These are phyloP conservation scores for Leptomonas pyrrhocoris DNA, from an alignment of 208 protist species.

Conservation along the genomic window DNA sequence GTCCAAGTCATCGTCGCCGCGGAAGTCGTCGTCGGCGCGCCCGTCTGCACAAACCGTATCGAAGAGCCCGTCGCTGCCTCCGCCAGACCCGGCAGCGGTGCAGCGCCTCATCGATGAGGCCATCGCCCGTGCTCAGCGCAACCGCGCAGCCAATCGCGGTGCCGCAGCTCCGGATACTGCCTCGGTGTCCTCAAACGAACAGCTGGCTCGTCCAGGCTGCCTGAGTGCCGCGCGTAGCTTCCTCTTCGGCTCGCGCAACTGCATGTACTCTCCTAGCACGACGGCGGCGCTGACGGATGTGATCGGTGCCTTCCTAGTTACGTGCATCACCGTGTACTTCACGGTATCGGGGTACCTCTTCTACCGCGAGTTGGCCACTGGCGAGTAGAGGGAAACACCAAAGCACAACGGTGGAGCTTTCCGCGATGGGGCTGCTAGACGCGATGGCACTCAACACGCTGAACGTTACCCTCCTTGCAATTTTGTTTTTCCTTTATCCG, in stretches of 20 bases:
- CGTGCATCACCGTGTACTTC: slow-evolving; percentile 79
- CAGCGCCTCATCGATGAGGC: slow-evolving; percentile 79
- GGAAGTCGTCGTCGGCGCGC: slow-evolving; percentile 17
- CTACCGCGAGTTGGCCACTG: slow-evolving; percentile 64
- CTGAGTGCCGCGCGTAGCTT: background rate
- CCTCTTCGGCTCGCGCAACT: slow-evolving; percentile 12
- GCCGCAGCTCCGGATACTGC: background rate
- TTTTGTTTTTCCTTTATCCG: slow-evolving; percentile 4
- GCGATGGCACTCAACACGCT: background rate
- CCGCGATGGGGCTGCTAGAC: too few species aligned
- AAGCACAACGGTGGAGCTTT: too few species aligned
- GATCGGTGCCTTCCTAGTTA: slow-evolving; percentile 64
- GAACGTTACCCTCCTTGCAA: slow-evolving; percentile 1
- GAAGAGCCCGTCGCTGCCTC: slow-evolving; percentile 35
- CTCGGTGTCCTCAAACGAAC: background rate
- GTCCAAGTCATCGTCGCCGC: slow-evolving; percentile 18
- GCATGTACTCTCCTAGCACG: slow-evolving; percentile 50
- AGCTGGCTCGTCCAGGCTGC: background rate
- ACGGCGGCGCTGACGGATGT: slow-evolving; percentile 67
- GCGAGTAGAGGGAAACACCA: background rate
- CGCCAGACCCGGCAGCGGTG: slow-evolving; percentile 60
- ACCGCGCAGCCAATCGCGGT: slow-evolving; percentile 11
- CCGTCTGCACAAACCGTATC: slow-evolving; percentile 11
- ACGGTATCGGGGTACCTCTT: slow-evolving; percentile 67
- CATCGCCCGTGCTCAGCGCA: slow-evolving; percentile 46